A percentile compares a stretch with the other conserved stretches of the same genome.
phyloP scores from a whole-genome alignment of 129 eudicot genomes.

The sunflower (Helianthus annuus) region HanXRQr2.0-SUNRISE NC_035438.2:66569981-66570480 shows the following conservation, averaged over 20 bases:
- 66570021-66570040: no score
- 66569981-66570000: no score
- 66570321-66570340: no score
- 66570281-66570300: neutral
- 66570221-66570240: conserved; percentile 6
- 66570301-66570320: no score
- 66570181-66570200: no score
- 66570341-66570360: neutral
- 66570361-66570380: neutral
- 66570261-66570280: neutral
- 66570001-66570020: no score
- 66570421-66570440: neutral
- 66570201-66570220: neutral
- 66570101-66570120: neutral
- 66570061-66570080: neutral
- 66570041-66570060: no score
- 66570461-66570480: no score
- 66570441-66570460: neutral
- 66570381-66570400: neutral
- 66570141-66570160: neutral
- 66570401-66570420: neutral
- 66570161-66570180: neutral
- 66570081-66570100: neutral
- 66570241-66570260: neutral
- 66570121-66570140: neutral